Evolutionary conservation across 768 basidiomycete species (phyloP), one percentile per base, ranked within the genome.

Genomic region (Lactarius quietus): DNA sequence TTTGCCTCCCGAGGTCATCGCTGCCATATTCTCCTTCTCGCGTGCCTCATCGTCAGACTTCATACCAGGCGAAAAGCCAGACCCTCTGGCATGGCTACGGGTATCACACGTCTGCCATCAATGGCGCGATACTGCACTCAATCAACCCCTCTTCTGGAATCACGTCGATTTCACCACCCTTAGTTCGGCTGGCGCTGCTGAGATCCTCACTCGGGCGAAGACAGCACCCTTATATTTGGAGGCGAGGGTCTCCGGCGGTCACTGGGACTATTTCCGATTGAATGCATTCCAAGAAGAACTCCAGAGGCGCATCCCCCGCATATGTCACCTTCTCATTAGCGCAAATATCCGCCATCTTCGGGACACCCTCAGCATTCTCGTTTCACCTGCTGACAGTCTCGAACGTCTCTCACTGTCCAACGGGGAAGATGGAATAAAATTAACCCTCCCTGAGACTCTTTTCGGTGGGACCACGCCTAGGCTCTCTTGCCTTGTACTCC

Each of bases 401-500:
- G 23, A 23, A 26, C 26, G 10, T 23, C 45, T 48, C 26, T 48
- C 45, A 2, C 2, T 48, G 4, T 23, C 45, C 0, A 3, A 18
- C 10, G 15, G 18, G 23, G 7, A 20, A 55, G 0, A 29, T 26
- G 14, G 8, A 17, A 1, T 3, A 1, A 15, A 6, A 54, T 6
- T 31, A 33, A 4, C 29, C 15, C 20, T 55, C 33, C 29, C 57
- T 23, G 45, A 48, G n/a, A 23, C 45, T 12, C 23, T 48, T 26
- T 59, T 64, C 45, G 45, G 14, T 17, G 57, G 51, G 1, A 17
- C 35, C 35, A 38, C 57, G 1, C 63, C 63, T 26, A 64, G 51
- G 35, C 57, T 64, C n/a, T 48, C 36, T 18, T 45, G 51, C 23
- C 31, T 64, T 15, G 28, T 33, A 9, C 33, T 33, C 8, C 33